Evolutionary conservation across 177 flowering plant species (phyloP).

Genomic region (Vitis hybrid): DNA sequence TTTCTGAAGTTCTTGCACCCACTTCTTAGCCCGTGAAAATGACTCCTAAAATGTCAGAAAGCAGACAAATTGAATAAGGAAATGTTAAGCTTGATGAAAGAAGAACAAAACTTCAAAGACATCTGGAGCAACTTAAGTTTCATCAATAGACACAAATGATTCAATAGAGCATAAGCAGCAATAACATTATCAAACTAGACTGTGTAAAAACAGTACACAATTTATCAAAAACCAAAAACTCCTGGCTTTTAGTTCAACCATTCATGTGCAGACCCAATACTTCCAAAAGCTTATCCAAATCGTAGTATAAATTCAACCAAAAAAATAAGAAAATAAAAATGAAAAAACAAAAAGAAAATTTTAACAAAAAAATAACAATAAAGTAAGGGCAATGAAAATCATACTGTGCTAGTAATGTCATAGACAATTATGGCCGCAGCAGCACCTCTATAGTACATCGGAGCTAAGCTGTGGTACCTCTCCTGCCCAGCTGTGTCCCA

Average conservation of each 20-base stretch:
- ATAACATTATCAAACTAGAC: no score
- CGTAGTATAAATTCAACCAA: no score
- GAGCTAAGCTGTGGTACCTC: conserved; percentile 87
- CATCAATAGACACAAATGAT: no score
- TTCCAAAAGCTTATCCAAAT: no score
- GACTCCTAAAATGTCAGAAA: conserved; percentile 46
- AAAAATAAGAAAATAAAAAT: background rate
- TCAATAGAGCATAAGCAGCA: no score
- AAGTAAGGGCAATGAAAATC: conserved; percentile 2
- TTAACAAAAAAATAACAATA: background rate
- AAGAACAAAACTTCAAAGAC: no score
- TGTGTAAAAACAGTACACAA: background rate
- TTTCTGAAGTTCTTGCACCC: conserved; percentile 84
- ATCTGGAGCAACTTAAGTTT: no score
- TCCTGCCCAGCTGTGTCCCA: conserved; percentile 96
- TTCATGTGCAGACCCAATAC: no score
- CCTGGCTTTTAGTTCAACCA: background rate
- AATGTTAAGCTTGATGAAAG: no score
- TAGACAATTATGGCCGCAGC: conserved; percentile 84
- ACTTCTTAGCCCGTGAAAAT: conserved; percentile 69
- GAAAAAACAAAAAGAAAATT: background rate
- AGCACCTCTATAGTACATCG: conserved; percentile 91
- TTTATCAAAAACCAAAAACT: background rate
- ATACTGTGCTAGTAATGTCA: conserved; percentile 64
- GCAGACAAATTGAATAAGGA: background rate